phyloP scores from a whole-genome alignment of 768 basidiomycete genomes.

The Rhizopogon vesiculosus region DNA sequence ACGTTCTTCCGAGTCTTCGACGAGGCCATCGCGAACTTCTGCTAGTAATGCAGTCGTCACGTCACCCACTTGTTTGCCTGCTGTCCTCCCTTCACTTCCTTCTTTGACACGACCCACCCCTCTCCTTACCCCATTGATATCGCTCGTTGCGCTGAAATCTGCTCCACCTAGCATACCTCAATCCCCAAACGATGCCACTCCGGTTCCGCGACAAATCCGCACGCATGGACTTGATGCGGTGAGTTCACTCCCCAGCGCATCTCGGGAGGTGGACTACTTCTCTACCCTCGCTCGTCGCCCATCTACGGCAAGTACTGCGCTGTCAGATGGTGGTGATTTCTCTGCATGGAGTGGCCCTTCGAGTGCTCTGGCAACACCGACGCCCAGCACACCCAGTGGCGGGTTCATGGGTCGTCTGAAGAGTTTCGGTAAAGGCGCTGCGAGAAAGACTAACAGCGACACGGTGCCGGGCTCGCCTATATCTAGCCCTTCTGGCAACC shows the following conservation, averaged over 20 bases:
- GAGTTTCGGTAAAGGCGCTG: slow-evolving; percentile 61
- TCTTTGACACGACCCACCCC: slow-evolving; percentile 46
- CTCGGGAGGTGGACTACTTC: slow-evolving; percentile 49
- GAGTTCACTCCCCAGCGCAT: slow-evolving; percentile 17
- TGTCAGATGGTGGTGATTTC: slow-evolving; percentile 46
- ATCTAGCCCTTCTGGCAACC: slow-evolving; percentile 7
- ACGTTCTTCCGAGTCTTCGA: slow-evolving; percentile 25
- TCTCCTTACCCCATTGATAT: slow-evolving; percentile 57
- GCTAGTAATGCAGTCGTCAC: slow-evolving; percentile 44
- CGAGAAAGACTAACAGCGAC: slow-evolving; percentile 24
- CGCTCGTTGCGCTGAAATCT: slow-evolving; percentile 30
- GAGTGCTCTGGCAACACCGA: slow-evolving; percentile 29
- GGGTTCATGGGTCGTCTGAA: slow-evolving; percentile 79
- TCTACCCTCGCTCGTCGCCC: slow-evolving; percentile 39
- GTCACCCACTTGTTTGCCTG: slow-evolving; percentile 64
- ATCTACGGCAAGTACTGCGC: slow-evolving; percentile 36
- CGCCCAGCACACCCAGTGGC: slow-evolving; percentile 44
- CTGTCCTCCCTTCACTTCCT: slow-evolving; percentile 46
- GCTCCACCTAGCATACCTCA: slow-evolving; percentile 37
- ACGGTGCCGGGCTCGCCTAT: slow-evolving; percentile 21
- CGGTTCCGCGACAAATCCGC: slow-evolving; percentile 32
- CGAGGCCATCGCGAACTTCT: slow-evolving; percentile 21
- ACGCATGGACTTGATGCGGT: slow-evolving; percentile 40
- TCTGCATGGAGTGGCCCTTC: slow-evolving; percentile 35
- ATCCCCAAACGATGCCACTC: slow-evolving; percentile 29